Evolutionary conservation across 441 rosid genomes (phyloP).

Genomic region (Euphorbia celastroides): DNA sequence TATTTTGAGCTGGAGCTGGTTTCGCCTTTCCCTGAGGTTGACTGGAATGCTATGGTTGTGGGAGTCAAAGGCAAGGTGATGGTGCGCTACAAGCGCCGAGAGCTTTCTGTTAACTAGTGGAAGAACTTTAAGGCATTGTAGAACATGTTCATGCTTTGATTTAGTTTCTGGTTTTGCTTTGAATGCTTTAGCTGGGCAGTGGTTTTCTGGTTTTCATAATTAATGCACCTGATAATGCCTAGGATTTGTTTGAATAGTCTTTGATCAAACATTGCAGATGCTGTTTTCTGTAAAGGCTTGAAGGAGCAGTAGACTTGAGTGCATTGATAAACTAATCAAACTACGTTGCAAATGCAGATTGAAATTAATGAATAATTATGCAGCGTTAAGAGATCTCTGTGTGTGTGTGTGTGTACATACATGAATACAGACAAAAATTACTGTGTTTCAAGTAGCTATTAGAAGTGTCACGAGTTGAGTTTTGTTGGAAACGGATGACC

Average conservation of each 20-base stretch:
- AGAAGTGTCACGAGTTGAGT: neutral
- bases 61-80: conserved; percentile 96
- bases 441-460: no score
- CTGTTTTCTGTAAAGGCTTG: neutral
- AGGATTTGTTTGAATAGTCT: neutral
- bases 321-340: no score
- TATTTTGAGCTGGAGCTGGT: conserved; percentile 82
- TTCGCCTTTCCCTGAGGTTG: conserved; percentile 94
- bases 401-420: neutral
- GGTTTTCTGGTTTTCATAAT: neutral
- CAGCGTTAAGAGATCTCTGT: neutral
- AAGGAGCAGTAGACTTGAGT: neutral
- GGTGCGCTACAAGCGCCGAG: conserved; percentile 85
- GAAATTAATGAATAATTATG: neutral
- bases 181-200: neutral
- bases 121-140: neutral
- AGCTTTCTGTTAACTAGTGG: conserved; percentile 37
- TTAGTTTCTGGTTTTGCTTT: conserved; percentile 7
- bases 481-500: neutral
- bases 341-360: no score
- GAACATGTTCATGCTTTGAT: conserved; percentile 5
- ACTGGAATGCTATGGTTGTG: conserved; percentile 99
- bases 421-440: neutral
- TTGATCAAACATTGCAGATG: neutral
- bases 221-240: neutral